These are phyloP conservation scores for Acacia acuminata DNA, from an alignment of 306 rosid species.

Conservation along the genomic window DNA sequence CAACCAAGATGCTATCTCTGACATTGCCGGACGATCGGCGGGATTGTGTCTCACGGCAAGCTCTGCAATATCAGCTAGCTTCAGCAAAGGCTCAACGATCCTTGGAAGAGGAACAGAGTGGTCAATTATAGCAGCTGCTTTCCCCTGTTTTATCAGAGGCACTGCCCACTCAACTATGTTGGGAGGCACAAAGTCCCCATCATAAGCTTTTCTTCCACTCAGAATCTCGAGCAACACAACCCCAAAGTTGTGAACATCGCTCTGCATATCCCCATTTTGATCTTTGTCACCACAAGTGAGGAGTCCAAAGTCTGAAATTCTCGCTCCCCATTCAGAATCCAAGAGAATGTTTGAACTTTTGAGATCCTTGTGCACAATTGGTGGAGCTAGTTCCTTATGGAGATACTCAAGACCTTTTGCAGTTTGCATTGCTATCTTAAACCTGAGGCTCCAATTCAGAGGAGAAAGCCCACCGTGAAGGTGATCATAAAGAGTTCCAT, in stretches of 20 bases:
- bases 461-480: constrained; percentile 94
- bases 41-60: constrained; percentile 59
- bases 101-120: constrained; percentile 61
- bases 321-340: constrained; percentile 81
- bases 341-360: constrained; percentile 83
- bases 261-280: constrained; percentile 44
- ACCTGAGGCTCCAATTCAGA: constrained; percentile 70
- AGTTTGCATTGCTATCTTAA: constrained; percentile 75
- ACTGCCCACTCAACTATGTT: constrained; percentile 82
- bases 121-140: constrained; percentile 73
- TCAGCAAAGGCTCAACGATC: constrained; percentile 87
- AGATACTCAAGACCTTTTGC: constrained; percentile 88
- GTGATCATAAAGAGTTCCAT: constrained; percentile 85
- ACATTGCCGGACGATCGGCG: constrained; percentile 63
- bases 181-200: constrained; percentile 64
- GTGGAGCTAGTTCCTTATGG: constrained; percentile 73
- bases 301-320: constrained; percentile 82
- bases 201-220: constrained; percentile 86
- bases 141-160: constrained; percentile 76
- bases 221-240: constrained; percentile 76
- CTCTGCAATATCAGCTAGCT: constrained; percentile 80
- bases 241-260: constrained; percentile 77
- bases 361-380: constrained; percentile 71
- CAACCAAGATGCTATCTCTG: constrained; percentile 73
- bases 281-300: constrained; percentile 60